These are phyloP conservation scores for Hordeum vulgare DNA, from an alignment of 176 grass and related monocot genomes.

Conservation along the genomic window MorexV3_pseudomolecules_assembly NC_058519.1:557407221-557407720, in stretches of 20 bases:
- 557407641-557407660: too few relatives aligned
- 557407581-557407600: not conserved
- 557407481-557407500: not conserved
- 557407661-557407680: too few relatives aligned
- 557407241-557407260: slow-evolving; percentile 93
- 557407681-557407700: too few relatives aligned
- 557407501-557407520: not conserved
- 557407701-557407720: too few relatives aligned
- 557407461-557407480: not conserved
- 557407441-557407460: not conserved
- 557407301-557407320: not conserved
- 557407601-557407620: not conserved
- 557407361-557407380: not conserved
- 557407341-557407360: not conserved
- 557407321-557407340: not conserved
- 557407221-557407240: slow-evolving; percentile 49
- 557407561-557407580: not conserved
- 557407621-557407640: too few relatives aligned
- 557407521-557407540: not conserved
- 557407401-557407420: slow-evolving; percentile 17
- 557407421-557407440: slow-evolving; percentile 37
- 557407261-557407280: slow-evolving; percentile 22
- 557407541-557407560: not conserved
- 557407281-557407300: not conserved
- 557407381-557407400: not conserved